These are phyloP conservation scores for Scheffersomyces ergatensis DNA, from an alignment of 805 yeast genomes.

Conservation along the genomic window DNA sequence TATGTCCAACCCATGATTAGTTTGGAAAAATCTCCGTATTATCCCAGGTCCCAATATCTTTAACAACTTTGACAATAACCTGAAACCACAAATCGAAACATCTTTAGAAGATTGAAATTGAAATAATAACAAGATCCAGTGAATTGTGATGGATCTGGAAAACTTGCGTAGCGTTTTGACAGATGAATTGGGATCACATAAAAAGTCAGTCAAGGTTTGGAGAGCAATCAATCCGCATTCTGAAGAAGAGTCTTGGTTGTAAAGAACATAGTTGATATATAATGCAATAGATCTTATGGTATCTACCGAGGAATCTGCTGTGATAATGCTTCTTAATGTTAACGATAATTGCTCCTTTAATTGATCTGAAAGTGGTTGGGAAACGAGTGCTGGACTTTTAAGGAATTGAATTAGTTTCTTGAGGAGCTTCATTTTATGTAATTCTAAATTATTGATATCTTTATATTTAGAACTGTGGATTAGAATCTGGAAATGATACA, in stretches of 20 bases:
- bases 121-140: conserved; percentile 61
- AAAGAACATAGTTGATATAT: conserved; percentile 49
- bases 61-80: conserved; percentile 51
- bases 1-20: conserved; percentile 49
- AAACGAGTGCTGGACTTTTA: conserved; percentile 26
- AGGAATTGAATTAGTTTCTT: conserved; percentile 49
- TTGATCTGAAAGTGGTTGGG: conserved; percentile 5
- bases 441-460: conserved; percentile 48
- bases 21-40: conserved; percentile 46
- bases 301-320: conserved; percentile 50
- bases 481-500: conserved; percentile 59
- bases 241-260: conserved; percentile 37
- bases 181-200: conserved; percentile 39
- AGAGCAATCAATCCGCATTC: conserved; percentile 32
- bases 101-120: conserved; percentile 28
- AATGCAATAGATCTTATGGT: conserved; percentile 47
- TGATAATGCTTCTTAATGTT: conserved; percentile 21
- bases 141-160: conserved; percentile 57
- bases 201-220: conserved; percentile 31
- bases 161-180: conserved; percentile 40
- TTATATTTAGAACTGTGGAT: conserved; percentile 51
- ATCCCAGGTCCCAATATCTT: conserved; percentile 44
- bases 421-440: conserved; percentile 51
- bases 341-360: conserved; percentile 13
- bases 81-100: conserved; percentile 37